Evolutionary conservation across 257 asterid genomes (phyloP).

Genomic region (Solanum corneliomulleri): DNA sequence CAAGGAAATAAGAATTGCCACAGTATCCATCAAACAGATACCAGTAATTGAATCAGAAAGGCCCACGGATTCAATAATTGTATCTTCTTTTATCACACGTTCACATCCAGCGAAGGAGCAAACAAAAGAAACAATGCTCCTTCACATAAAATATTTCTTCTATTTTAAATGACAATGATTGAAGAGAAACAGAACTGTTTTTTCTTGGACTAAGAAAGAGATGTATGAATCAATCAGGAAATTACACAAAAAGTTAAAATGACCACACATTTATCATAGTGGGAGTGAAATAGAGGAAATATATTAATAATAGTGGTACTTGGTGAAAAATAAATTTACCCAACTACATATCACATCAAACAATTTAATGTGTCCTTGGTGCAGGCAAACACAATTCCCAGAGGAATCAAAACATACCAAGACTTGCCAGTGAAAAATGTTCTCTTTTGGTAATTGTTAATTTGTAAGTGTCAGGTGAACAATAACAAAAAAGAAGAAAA

Average conservation of each 20-base stretch:
- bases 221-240: background rate
- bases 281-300: background rate
- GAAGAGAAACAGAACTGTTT: background rate
- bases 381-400: background rate
- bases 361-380: background rate
- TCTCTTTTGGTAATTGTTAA: background rate
- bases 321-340: no score
- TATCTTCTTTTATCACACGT: background rate
- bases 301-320: background rate
- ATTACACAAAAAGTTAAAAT: background rate
- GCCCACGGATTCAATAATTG: background rate
- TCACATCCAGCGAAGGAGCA: background rate
- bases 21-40: background rate
- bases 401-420: background rate
- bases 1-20: background rate
- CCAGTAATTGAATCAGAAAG: background rate
- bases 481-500: background rate
- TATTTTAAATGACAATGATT: background rate
- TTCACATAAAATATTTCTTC: background rate
- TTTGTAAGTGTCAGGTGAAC: background rate
- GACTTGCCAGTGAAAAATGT: background rate
- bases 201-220: background rate
- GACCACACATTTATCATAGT: background rate
- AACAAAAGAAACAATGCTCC: background rate
- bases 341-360: background rate